Evolutionary conservation across 129 eudicot genomes (phyloP), one percentile per base, ranked within the genome.

Genomic region (Helianthus annuus): DNA sequence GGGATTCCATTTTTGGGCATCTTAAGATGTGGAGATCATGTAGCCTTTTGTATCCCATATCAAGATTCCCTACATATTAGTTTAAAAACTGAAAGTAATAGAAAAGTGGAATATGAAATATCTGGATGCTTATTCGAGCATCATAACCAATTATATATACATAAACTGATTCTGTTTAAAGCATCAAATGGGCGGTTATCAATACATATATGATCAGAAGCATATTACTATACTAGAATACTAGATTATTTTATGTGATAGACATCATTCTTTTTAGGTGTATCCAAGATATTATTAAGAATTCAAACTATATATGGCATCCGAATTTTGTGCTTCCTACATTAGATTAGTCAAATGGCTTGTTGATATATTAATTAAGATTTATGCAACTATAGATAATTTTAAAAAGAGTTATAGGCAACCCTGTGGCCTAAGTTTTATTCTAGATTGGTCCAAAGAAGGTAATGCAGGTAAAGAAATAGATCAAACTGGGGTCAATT

Each of bases 41-140:
- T 64, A 69, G 80, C 69, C 69, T 55, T 80, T 80, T 63, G 53
- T 55, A 5, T 59, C 75, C 72, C 57, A 59, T 55, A 60, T 39
- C 65, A 58, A 66, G 71, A 80, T 80, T 62, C 84, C 68, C 72
- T 51, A 44, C 64, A 48, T 77, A 60, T 69, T 69, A 49, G 70
- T 77, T 77, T 68, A 57, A 62, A 63, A 61, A 70, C 4, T 13
- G 6, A 71, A 71, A 70, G 77, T 78, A 45, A 48, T 69, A 17
- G 56, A 51, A 70, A 71, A 32, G 73, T 44, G n/a, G 61, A 52
- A 71, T 71, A 71, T 78, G 82, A 36, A 53, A 78, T 56, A 71
- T 46, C 44, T 29, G 69, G 79, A 74, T 69, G 75, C 84, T 73
- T 74, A 49, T 74, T 74, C 69, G 14, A 71, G 82, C 77, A 71